Conservation (phyloP, 495 filamentous ascomycete species). For the Trichoderma erinaceum region DNA sequence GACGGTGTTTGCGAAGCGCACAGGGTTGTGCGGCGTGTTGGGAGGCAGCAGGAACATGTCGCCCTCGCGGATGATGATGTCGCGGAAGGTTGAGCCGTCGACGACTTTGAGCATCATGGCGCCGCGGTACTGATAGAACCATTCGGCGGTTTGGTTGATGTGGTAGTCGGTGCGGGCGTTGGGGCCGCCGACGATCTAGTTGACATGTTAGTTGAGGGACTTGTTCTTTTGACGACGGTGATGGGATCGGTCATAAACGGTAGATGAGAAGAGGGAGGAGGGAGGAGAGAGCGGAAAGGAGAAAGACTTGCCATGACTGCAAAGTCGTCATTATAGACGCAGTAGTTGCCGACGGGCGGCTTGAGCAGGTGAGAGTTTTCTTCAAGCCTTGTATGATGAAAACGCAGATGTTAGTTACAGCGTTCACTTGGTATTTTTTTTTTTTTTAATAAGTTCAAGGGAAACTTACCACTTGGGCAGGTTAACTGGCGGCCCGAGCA, state of each 20-base stretch:
- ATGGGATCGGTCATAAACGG: neutral
- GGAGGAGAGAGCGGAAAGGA: no score
- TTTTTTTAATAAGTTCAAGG: no score
- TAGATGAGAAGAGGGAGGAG: neutral
- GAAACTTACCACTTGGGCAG: constrained; percentile 74
- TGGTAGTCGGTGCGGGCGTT: constrained; percentile 97
- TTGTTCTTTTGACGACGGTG: neutral
- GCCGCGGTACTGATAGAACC: constrained; percentile 95
- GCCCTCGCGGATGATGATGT: constrained; percentile 85
- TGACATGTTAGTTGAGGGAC: neutral
- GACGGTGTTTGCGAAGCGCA: constrained; percentile 57
- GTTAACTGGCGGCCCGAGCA: constrained; percentile 58
- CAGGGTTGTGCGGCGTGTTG: constrained; percentile 80
- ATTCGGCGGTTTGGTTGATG: constrained; percentile 94
- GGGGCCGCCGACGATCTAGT: constrained; percentile 86
- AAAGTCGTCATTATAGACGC: constrained; percentile 76
- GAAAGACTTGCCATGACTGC: constrained; percentile 61
- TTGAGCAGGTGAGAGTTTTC: constrained; percentile 88
- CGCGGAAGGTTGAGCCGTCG: constrained; percentile 59
- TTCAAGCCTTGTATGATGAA: constrained; percentile 61
- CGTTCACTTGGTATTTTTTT: neutral
- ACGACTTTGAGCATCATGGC: constrained; percentile 92
- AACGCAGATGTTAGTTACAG: neutral
- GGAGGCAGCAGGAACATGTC: constrained; percentile 90
- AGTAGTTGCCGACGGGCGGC: constrained; percentile 95